A percentile compares a stretch with the other conserved stretches of the same genome.
Conservation (phyloP, 1,284 basidiomycete genomes). For the Trichosporon ovoides region DNA sequence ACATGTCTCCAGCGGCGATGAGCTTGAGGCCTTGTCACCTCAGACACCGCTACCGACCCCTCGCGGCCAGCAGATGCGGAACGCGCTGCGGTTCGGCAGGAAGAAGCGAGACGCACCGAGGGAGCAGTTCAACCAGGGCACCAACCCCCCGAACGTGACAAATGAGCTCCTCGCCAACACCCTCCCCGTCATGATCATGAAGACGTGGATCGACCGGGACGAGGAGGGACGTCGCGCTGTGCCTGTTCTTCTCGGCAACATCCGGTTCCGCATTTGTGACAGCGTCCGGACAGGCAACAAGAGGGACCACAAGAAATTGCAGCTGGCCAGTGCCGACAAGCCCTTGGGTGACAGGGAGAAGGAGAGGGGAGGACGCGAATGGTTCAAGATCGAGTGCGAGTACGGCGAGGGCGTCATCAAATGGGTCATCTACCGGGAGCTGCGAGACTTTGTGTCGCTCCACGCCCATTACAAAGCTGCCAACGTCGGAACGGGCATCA, state of each 20-base stretch:
- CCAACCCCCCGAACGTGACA: conserved; percentile 62
- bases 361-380: conserved; percentile 36
- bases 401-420: conserved; percentile 91
- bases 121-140: background rate
- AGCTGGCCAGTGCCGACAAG: background rate
- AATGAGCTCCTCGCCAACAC: conserved; percentile 79
- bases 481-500: conserved; percentile 56
- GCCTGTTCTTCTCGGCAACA: conserved; percentile 65
- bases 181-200: conserved; percentile 73
- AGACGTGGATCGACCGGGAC: conserved; percentile 86
- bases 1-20: background rate
- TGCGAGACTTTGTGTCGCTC: conserved; percentile 85
- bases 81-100: conserved; percentile 4
- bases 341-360: background rate
- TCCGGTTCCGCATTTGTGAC: conserved; percentile 47
- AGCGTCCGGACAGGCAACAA: conserved; percentile 23
- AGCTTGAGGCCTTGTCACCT: background rate
- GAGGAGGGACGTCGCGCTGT: conserved; percentile 78
- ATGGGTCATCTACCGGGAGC: conserved; percentile 94
- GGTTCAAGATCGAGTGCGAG: conserved; percentile 62
- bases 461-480: conserved; percentile 88
- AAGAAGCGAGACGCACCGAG: background rate
- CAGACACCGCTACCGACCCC: background rate
- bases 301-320: background rate
- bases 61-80: background rate